Evolutionary conservation across 2,329 filamentous ascomycete species (phyloP).

Genomic region (Sphaceloma murrayae): DNA sequence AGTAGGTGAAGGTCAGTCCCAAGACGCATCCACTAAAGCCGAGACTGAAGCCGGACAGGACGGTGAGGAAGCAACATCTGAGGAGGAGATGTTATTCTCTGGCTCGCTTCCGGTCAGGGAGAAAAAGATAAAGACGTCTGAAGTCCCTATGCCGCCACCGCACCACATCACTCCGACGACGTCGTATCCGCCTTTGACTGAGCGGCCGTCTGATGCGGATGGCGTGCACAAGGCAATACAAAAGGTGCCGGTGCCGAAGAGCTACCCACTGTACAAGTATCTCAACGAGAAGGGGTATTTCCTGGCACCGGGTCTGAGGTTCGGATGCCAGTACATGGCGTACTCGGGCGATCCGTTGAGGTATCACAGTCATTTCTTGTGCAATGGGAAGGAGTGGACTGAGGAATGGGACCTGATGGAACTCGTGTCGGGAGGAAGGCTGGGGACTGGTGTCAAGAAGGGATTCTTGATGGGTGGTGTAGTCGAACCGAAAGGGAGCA

Average conservation of each 20-base stretch:
- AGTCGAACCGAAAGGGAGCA: slow-evolving; percentile 29
- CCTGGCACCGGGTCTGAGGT: slow-evolving; percentile 83
- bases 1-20: slow-evolving; percentile 11
- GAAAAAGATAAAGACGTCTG: background rate
- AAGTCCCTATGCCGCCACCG: background rate
- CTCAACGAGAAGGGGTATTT: slow-evolving; percentile 74
- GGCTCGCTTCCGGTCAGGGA: background rate
- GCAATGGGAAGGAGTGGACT: slow-evolving; percentile 76
- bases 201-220: background rate
- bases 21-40: background rate
- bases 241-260: slow-evolving; percentile 34
- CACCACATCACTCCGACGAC: slow-evolving; percentile 41
- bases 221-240: slow-evolving; percentile 19
- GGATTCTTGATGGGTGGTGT: slow-evolving; percentile 76
- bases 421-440: slow-evolving; percentile 71
- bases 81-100: background rate
- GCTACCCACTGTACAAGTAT: slow-evolving; percentile 70
- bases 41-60: slow-evolving; percentile 13
- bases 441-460: slow-evolving; percentile 95
- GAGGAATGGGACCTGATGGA: slow-evolving; percentile 77
- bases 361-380: slow-evolving; percentile 91
- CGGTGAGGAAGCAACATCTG: background rate
- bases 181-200: slow-evolving; percentile 37
- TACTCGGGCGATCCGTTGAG: slow-evolving; percentile 92
- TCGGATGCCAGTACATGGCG: slow-evolving; percentile 87